Evolutionary conservation across 169 alveolate species (phyloP).

Genomic region (Cryptosporidium sp.): DNA sequence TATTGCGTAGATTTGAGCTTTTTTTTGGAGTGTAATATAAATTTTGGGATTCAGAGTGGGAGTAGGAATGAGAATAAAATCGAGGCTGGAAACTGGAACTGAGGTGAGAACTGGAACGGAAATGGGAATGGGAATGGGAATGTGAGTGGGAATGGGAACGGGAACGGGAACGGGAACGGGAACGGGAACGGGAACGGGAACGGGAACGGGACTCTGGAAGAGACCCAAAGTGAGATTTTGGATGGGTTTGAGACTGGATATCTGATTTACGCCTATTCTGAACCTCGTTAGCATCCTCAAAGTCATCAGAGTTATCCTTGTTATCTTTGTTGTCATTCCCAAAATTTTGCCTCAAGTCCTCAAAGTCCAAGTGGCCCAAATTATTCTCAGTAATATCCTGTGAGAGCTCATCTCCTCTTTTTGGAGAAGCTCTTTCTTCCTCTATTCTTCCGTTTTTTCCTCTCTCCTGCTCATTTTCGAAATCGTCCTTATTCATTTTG

Average conservation of each 20-base stretch:
- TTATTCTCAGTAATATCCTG: not conserved
- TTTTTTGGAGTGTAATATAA: not conserved
- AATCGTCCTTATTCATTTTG: not conserved
- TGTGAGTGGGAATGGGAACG: not conserved
- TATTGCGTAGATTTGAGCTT: not conserved
- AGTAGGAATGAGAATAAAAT: not conserved
- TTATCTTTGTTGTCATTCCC: not conserved
- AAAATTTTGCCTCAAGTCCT: not conserved
- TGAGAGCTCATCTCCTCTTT: not conserved
- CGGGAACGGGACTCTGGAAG: not conserved
- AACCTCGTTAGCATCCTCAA: not conserved
- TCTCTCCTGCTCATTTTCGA: not conserved
- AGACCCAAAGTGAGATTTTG: not conserved
- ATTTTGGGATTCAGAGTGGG: not conserved
- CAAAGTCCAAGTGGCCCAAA: not conserved
- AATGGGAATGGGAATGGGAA: not conserved
- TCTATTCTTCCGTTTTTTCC: slow-evolving; percentile 39
- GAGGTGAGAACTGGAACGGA: not conserved
- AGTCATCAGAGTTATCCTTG: not conserved
- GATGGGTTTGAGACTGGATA: not conserved
- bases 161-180: not conserved
- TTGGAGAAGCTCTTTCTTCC: not conserved
- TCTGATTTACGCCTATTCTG: not conserved
- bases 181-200: not conserved
- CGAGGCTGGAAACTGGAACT: not conserved